phyloP scores from a whole-genome alignment of 169 alveolate genomes.

The Plasmodium ovale region DNA sequence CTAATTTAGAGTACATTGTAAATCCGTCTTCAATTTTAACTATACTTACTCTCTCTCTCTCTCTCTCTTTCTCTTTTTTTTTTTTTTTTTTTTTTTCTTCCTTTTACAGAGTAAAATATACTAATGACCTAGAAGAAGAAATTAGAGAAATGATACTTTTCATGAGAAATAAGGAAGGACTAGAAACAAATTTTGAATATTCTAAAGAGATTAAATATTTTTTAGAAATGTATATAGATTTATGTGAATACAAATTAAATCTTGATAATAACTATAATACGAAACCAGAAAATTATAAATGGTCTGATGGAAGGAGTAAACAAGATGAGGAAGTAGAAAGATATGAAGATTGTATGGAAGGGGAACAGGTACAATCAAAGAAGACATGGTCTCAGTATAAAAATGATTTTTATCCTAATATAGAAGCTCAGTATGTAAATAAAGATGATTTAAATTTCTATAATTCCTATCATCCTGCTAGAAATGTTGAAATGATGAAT shows the following conservation, averaged over 20 bases:
- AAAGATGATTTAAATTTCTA: constrained; percentile 37
- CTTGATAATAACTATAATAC: constrained; percentile 66
- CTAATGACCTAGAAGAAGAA: constrained; percentile 72
- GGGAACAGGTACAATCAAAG: background rate
- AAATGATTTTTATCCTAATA: constrained; percentile 66
- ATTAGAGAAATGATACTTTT: constrained; percentile 62
- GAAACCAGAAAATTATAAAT: constrained; percentile 73
- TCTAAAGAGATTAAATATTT: constrained; percentile 61
- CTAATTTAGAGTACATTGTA: too few species aligned
- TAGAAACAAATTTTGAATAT: constrained; percentile 63
- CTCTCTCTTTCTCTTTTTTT: background rate
- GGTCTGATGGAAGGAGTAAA: background rate
- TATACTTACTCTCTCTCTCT: background rate
- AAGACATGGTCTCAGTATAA: constrained; percentile 73
- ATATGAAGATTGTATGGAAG: background rate
- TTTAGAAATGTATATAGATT: constrained; percentile 73
- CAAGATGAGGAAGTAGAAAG: background rate
- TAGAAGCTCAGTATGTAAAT: constrained; percentile 69
- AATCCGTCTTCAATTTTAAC: background rate
- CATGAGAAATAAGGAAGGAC: constrained; percentile 63
- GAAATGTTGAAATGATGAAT: constrained; percentile 27
- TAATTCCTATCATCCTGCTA: constrained; percentile 30
- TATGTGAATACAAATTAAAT: constrained; percentile 72
- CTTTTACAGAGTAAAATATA: constrained; percentile 34
- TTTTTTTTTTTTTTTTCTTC: background rate